These are phyloP conservation scores for Crepidotus variabilis DNA, from an alignment of 768 basidiomycete species.

Conservation along the genomic window DNA sequence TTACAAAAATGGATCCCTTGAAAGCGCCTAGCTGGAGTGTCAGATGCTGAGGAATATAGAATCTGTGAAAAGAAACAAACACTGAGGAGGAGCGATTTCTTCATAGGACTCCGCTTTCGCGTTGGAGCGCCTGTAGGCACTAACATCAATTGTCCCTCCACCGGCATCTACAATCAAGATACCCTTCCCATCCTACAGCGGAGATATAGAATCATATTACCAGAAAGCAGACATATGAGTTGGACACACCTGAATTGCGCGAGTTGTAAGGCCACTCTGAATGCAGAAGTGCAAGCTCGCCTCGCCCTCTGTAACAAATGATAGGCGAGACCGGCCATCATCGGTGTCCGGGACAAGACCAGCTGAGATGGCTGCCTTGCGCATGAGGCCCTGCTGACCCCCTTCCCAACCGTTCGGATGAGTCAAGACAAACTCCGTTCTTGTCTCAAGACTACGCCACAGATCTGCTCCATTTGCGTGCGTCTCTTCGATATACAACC, in stretches of 20 bases:
- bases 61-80: slow-evolving; percentile 13
- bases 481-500: slow-evolving; percentile 43
- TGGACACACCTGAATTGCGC: slow-evolving; percentile 24
- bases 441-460: slow-evolving; percentile 38
- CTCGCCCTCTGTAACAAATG: slow-evolving; percentile 57
- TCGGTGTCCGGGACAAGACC: slow-evolving; percentile 39
- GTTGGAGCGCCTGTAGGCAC: slow-evolving; percentile 36
- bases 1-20: slow-evolving; percentile 42
- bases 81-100: slow-evolving; percentile 40
- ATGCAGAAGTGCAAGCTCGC: slow-evolving; percentile 56
- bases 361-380: slow-evolving; percentile 44
- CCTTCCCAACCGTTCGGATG: slow-evolving; percentile 66
- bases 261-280: slow-evolving; percentile 35
- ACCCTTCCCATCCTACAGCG: slow-evolving; percentile 35
- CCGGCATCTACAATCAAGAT: slow-evolving; percentile 59
- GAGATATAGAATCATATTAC: background rate
- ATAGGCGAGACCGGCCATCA: slow-evolving; percentile 35
- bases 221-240: background rate
- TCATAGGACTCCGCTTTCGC: slow-evolving; percentile 24
- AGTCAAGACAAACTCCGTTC: slow-evolving; percentile 45
- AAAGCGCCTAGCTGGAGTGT: slow-evolving; percentile 31
- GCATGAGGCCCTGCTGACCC: slow-evolving; percentile 48
- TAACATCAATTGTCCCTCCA: slow-evolving; percentile 58
- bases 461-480: slow-evolving; percentile 36
- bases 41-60: background rate